phyloP scores from a whole-genome alignment of 345 rosid genomes.

The Linum trigynum region DNA sequence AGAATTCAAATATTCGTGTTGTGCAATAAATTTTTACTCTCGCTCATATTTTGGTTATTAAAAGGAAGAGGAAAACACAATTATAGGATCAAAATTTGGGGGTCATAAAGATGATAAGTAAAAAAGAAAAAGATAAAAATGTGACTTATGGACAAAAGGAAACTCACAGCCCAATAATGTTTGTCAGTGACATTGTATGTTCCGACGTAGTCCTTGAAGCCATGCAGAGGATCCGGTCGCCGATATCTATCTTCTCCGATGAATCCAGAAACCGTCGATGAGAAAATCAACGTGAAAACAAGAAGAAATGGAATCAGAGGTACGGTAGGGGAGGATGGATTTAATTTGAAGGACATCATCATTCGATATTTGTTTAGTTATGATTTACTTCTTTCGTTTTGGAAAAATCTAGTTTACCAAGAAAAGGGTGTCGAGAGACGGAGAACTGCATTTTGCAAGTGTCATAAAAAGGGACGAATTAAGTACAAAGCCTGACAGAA shows the following conservation, averaged over 20 bases:
- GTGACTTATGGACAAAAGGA: neutral
- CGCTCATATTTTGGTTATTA: too few relatives aligned
- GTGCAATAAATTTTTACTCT: too few relatives aligned
- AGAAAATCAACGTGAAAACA: slow-evolving; percentile 26
- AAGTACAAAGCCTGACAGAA: too few relatives aligned
- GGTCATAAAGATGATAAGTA: neutral
- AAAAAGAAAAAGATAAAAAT: neutral
- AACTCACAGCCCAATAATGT: slow-evolving; percentile 74
- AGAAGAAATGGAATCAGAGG: slow-evolving; percentile 14
- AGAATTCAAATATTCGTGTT: too few relatives aligned
- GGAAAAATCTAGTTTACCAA: neutral
- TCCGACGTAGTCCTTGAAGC: slow-evolving; percentile 41
- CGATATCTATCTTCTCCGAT: slow-evolving; percentile 18
- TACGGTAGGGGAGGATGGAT: slow-evolving; percentile 16
- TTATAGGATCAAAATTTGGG: neutral
- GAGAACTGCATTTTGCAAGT: slow-evolving; percentile 7
- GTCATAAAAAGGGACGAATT: slow-evolving; percentile 10
- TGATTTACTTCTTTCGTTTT: slow-evolving; percentile 12
- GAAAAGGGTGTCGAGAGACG: neutral
- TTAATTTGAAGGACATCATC: slow-evolving; percentile 8
- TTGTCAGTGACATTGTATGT: slow-evolving; percentile 40
- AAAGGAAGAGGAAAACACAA: neutral
- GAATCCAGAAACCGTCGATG: slow-evolving; percentile 20
- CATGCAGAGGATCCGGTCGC: slow-evolving; percentile 53
- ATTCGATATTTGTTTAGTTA: slow-evolving; percentile 19